Evolutionary conservation across 1,139 yeast species (phyloP).

Genomic region (Candida sp.): DNA sequence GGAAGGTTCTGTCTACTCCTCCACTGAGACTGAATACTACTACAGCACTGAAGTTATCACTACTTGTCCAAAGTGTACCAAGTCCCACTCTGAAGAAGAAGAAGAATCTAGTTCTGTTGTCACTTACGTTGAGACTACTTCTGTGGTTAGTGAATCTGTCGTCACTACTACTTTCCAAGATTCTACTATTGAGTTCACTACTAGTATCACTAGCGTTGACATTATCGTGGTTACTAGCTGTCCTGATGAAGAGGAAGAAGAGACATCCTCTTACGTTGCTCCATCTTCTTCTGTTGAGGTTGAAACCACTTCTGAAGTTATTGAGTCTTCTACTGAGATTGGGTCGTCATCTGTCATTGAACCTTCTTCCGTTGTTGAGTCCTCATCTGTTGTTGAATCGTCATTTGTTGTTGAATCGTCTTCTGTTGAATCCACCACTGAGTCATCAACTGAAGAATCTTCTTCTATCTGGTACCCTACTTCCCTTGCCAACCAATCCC

Average conservation of each 20-base stretch:
- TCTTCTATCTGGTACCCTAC: background rate
- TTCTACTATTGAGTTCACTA: slow-evolving; percentile 1
- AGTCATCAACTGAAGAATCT: no score
- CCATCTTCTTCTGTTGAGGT: no score
- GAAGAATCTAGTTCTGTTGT: background rate
- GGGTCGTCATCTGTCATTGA: no score
- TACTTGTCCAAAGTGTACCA: no score
- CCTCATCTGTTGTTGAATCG: no score
- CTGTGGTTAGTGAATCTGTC: slow-evolving; percentile 1
- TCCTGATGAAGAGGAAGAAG: slow-evolving; percentile 3
- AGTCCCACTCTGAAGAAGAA: background rate
- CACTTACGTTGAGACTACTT: background rate
- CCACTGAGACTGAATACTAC: slow-evolving; percentile 9
- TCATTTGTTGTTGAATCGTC: no score
- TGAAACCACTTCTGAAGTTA: no score
- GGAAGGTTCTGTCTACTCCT: slow-evolving; percentile 4
- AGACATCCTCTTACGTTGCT: background rate
- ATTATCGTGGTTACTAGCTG: slow-evolving; percentile 5
- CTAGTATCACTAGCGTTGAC: slow-evolving; percentile 2
- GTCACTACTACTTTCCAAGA: background rate
- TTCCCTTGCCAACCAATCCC: background rate
- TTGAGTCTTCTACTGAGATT: no score
- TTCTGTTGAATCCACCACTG: background rate
- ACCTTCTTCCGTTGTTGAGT: no score
- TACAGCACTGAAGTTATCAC: background rate